Evolutionary conservation across 441 rosid genomes (phyloP).

Genomic region (Biscutella laevigata): DNA sequence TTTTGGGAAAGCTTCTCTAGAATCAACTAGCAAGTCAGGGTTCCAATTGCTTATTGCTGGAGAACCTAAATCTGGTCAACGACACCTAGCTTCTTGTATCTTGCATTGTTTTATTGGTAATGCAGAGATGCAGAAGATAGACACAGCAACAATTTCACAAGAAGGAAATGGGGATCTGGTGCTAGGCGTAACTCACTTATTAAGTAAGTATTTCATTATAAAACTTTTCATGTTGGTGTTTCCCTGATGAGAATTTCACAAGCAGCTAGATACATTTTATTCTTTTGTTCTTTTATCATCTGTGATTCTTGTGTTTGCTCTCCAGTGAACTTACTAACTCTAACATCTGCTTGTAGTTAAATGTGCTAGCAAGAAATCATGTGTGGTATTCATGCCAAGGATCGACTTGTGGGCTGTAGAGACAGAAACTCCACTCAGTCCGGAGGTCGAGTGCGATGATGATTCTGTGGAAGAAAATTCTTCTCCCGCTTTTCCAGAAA

Average conservation of each 20-base stretch:
- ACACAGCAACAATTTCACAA: slow-evolving; percentile 82
- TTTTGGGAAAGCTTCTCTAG: slow-evolving; percentile 28
- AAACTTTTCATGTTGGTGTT: neutral
- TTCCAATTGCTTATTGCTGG: slow-evolving; percentile 78
- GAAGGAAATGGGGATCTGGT: slow-evolving; percentile 88
- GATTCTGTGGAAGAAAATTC: slow-evolving; percentile 26
- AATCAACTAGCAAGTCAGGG: slow-evolving; percentile 48
- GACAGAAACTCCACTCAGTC: slow-evolving; percentile 33
- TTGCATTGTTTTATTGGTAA: slow-evolving; percentile 81
- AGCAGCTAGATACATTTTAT: neutral
- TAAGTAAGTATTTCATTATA: slow-evolving; percentile 46
- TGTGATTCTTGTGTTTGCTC: neutral
- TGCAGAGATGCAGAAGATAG: slow-evolving; percentile 80
- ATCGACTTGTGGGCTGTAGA: slow-evolving; percentile 93
- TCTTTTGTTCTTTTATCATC: neutral
- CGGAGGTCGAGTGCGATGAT: slow-evolving; percentile 23
- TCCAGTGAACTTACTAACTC: slow-evolving; percentile 12
- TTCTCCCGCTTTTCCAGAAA: slow-evolving; percentile 20
- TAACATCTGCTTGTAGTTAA: slow-evolving; percentile 54
- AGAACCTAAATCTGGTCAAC: slow-evolving; percentile 75
- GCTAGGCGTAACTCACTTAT: slow-evolving; percentile 69
- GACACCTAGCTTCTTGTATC: slow-evolving; percentile 85
- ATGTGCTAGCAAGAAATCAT: slow-evolving; percentile 63
- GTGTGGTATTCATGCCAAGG: slow-evolving; percentile 81
- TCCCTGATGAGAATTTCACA: slow-evolving; percentile 6